Base-by-base conservation (phyloP, 306 rosid species). In the Spatholobus suberectus region DNA sequence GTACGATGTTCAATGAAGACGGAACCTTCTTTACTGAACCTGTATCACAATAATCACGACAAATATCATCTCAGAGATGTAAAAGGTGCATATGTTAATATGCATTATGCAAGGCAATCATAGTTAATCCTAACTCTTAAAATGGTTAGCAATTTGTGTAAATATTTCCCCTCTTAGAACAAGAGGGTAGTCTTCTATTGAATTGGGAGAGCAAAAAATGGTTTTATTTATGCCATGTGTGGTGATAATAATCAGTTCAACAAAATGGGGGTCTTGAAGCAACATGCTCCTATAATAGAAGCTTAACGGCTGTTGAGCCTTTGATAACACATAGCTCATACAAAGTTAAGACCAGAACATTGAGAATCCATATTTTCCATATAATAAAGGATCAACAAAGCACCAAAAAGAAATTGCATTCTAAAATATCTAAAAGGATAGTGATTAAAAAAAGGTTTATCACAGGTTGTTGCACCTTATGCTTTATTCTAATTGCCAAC, bases 11-110 rank as follows among this genome's bases (percentile, higher is more conserved):
- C 79, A 89, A 73, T 14, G 51, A 24, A 44, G 88, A 29, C 20
- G 62, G 75, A 61, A 87, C 86, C 85, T 87, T 89, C 89, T 93
- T 96, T 85, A 96, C 92, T 3, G 85, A 40, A 84, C 96, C 99
- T 96, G 91, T 67, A 55, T 57, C 69, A 83, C 62, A 77, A 67
- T 29, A 80, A 44, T 58, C 69, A 83, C 61, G 75, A 37, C 73
- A 61, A 69, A 74, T 59, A 80, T 40, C 78, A 83, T 34, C 76
- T 69, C 37, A 24, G 10, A 57, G 17, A 49, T 40, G 34, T 5
- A 79, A 68, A 74, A 75, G n/a, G 21, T 75, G 55, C 49, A 72
- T 24, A 61, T 79, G 62, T 66, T 66, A 46, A 76, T 51, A 52
- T 27, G 63, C 59, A 85, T 20, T 7, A 40, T 73, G 75, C 13